These are phyloP conservation scores for Ruellia speciosa DNA, from an alignment of 305 asterid species.

Conservation along the genomic window DNA sequence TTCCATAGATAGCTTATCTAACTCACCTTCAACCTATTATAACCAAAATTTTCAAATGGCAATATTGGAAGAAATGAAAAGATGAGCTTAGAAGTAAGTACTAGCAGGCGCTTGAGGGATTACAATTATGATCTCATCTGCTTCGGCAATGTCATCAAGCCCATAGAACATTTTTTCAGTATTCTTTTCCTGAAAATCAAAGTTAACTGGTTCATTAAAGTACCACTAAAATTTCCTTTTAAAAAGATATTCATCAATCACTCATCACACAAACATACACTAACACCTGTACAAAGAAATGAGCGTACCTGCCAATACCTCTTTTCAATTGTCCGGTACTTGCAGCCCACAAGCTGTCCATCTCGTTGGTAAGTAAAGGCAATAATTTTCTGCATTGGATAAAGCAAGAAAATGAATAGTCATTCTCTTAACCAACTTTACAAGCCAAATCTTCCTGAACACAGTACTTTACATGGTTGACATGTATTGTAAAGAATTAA, in stretches of 20 bases:
- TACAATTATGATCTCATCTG: constrained; percentile 65
- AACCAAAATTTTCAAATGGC: constrained; percentile 15
- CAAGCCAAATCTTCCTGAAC: neutral
- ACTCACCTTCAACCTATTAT: constrained; percentile 75
- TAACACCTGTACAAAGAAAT: neutral
- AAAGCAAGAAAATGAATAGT: constrained; percentile 10
- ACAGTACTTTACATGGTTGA: neutral
- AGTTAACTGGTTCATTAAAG: neutral
- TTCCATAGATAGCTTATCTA: constrained; percentile 74
- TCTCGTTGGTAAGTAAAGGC: constrained; percentile 63
- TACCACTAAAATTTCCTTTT: neutral
- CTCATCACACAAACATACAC: neutral
- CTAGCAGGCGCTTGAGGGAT: constrained; percentile 15
- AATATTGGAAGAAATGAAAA: constrained; percentile 10
- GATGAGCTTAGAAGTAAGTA: constrained; percentile 1
- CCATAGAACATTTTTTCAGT: constrained; percentile 57
- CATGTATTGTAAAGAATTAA: neutral
- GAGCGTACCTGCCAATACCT: constrained; percentile 66
- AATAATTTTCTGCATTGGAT: constrained; percentile 46
- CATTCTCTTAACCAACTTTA: constrained; percentile 3
- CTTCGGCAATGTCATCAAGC: constrained; percentile 58
- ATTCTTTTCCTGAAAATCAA: constrained; percentile 40
- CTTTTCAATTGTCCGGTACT: constrained; percentile 57
- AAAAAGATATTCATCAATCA: neutral
- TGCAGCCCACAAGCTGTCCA: constrained; percentile 64